Evolutionary conservation across 1,139 yeast species (phyloP).

Genomic region (Yamadazyma membranifaciens): DNA sequence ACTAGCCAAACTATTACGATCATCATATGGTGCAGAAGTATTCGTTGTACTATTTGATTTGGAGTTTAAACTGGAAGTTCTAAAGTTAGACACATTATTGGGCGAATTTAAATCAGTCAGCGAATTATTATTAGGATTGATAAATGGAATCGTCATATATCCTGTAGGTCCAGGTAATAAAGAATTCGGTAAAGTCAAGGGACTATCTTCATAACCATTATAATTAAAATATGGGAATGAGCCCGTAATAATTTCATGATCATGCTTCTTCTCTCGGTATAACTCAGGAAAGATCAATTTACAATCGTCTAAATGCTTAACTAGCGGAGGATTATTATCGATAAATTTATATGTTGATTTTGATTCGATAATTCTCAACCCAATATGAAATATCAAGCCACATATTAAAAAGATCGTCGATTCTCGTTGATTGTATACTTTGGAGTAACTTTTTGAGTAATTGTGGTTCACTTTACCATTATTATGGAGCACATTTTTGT

Average conservation of each 20-base stretch:
- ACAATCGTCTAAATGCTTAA: constrained; percentile 23
- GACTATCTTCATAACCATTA: constrained; percentile 14
- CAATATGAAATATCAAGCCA: constrained; percentile 24
- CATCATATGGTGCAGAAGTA: not conserved
- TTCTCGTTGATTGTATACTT: constrained; percentile 23
- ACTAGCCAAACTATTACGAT: constrained; percentile 1
- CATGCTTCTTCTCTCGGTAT: constrained; percentile 6
- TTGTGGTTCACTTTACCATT: not conserved
- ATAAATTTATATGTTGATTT: constrained; percentile 17
- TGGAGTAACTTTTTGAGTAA: constrained; percentile 1
- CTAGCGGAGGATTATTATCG: constrained; percentile 16
- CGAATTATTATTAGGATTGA: not conserved
- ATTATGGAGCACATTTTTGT: constrained; percentile 3
- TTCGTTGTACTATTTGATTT: not conserved
- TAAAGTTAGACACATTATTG: not conserved
- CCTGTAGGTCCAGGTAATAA: constrained; percentile 17
- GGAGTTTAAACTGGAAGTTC: not conserved
- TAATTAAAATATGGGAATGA: constrained; percentile 5
- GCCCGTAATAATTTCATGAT: not conserved
- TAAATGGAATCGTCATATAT: constrained; percentile 12
- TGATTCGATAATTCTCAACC: constrained; percentile 24
- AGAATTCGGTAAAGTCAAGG: constrained; percentile 12
- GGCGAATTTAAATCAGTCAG: not conserved
- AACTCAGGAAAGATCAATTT: constrained; percentile 27
- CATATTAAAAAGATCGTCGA: constrained; percentile 22